These are phyloP conservation scores for Aspergillus asperescens DNA, from an alignment of 495 filamentous ascomycete species.

Conservation along the genomic window DNA sequence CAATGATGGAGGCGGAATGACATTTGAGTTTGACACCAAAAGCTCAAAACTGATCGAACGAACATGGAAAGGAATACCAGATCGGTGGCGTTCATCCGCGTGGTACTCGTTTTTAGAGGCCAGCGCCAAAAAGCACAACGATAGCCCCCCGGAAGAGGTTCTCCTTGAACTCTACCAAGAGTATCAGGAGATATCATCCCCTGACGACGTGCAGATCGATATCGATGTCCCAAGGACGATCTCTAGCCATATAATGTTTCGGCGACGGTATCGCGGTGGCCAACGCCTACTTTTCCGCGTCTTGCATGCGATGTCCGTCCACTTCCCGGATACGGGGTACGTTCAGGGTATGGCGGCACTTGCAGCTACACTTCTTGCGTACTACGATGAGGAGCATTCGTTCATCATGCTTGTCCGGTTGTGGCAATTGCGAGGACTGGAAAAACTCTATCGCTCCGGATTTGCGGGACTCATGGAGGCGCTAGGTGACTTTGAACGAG, in stretches of 20 bases:
- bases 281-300: conserved; percentile 91
- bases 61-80: conserved; percentile 97
- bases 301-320: conserved; percentile 83
- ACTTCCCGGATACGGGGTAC: conserved; percentile 89
- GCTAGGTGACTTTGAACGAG: conserved; percentile 77
- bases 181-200: conserved; percentile 64
- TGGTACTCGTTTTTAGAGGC: conserved; percentile 92
- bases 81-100: conserved; percentile 87
- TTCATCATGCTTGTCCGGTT: conserved; percentile 94
- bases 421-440: conserved; percentile 83
- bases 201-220: conserved; percentile 96
- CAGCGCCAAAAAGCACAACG: conserved; percentile 62
- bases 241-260: conserved; percentile 96
- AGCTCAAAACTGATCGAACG: conserved; percentile 83
- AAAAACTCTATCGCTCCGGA: conserved; percentile 74
- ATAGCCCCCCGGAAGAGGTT: conserved; percentile 60
- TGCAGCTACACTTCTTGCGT: conserved; percentile 88
- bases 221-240: conserved; percentile 95
- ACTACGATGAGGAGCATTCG: conserved; percentile 89
- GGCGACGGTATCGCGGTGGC: conserved; percentile 80
- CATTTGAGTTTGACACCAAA: conserved; percentile 80
- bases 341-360: conserved; percentile 97
- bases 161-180: conserved; percentile 65
- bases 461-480: conserved; percentile 86
- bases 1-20: conserved; percentile 70